A percentile compares a stretch with the other conserved stretches of the same genome.
Evolutionary conservation across 345 rosid species (phyloP).

Genomic region (Aquilaria sinensis): DNA sequence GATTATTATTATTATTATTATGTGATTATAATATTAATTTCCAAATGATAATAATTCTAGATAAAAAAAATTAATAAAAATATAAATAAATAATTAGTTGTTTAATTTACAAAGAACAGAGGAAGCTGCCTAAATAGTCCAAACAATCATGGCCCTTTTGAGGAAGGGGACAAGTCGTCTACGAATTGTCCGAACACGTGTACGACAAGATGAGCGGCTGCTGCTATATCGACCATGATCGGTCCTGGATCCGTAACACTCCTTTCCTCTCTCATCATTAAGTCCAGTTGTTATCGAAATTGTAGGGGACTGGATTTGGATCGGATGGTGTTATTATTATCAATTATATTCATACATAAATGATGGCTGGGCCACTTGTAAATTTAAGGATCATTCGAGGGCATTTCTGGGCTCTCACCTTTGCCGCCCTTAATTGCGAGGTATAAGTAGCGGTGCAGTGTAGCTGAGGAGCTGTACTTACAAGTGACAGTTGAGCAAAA

Average conservation of each 20-base stretch:
- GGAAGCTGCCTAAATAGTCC: too few species aligned
- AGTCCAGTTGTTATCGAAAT: conserved; percentile 17
- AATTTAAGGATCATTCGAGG: conserved; percentile 12
- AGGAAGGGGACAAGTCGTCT: too few species aligned
- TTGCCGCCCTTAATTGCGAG: conserved; percentile 22
- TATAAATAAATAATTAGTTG: too few species aligned
- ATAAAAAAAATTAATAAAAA: not conserved
- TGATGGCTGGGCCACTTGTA: not conserved
- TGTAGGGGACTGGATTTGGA: not conserved
- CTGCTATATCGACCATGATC: conserved; percentile 10
- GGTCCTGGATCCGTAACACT: conserved; percentile 4
- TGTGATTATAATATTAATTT: too few species aligned
- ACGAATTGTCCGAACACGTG: conserved; percentile 47
- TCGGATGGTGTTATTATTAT: too few species aligned
- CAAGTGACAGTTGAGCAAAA: conserved; percentile 3
- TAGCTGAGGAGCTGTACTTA: not conserved
- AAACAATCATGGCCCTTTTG: too few species aligned
- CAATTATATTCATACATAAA: too few species aligned
- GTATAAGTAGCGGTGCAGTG: conserved; percentile 14
- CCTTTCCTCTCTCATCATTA: not conserved
- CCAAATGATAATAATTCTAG: not conserved
- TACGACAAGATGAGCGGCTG: conserved; percentile 28
- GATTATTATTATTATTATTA: too few species aligned
- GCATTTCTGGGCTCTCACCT: conserved; percentile 14
- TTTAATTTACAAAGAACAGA: too few species aligned